Base-by-base conservation (phyloP, 2,329 filamentous ascomycete genomes). In the Cladosporium sp. region DNA sequence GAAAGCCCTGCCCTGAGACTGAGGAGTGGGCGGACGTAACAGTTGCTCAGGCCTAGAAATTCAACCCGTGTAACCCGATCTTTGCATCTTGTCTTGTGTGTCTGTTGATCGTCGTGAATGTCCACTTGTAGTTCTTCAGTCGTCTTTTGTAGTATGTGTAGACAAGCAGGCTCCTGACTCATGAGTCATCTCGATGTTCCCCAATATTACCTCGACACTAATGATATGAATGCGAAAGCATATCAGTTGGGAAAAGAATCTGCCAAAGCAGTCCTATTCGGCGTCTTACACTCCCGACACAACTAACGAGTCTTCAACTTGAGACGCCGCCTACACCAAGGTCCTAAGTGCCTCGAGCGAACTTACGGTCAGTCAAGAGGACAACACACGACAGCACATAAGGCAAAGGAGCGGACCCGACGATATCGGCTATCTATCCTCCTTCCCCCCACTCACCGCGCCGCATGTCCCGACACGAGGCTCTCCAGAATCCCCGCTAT, bases 1-100 rank as follows among this genome's bases (percentile, higher is more conserved):
- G 94, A 98, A 97, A 93, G 94, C 94, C 94, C 93, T 97, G 93
- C 95, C 88, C 65, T 67, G 67, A 43, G 62, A 70, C 26, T 61
- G 64, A 65, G 64, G 64, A 65, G 58, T 68, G 69, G 68, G 70
- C 70, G 64, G 60, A 72, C 68, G 67, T 71, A 70, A 75, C 67
- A 71, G 68, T 73, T 67, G 66, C 70, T 67, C 71, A 67, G 69
- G 73, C 72, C 67, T 71, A 65, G 63, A 67, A 63, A 63, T 59
- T 39, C 21, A 63, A 63, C 43, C 34, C 60, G 60, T 63, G 60
- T 53, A 63, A 54, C 60, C 49, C 49, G 60, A 28, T 56, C 49
- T 25, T 56, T 25, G 60, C 10, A 39, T 56, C 34, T 46, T 46
- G 49, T 54, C 18, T 11, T 10, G 34, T 63, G 60, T 63, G 48